These are phyloP conservation scores for Zea luxurians DNA, from an alignment of 176 grass and related monocot species.

Conservation along the genomic window DNA sequence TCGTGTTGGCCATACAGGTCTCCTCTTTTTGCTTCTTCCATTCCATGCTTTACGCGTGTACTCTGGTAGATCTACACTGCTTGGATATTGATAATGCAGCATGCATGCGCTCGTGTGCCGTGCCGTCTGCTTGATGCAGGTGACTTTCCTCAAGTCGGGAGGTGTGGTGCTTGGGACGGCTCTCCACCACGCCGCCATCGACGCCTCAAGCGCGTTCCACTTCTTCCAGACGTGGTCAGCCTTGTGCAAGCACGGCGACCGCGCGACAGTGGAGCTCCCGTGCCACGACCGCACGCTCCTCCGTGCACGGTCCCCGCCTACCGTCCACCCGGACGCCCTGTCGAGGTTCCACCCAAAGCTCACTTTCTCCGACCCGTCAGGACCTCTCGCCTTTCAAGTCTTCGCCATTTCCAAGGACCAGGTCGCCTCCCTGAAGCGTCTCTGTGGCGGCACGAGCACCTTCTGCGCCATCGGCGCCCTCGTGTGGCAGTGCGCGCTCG, in stretches of 20 bases:
- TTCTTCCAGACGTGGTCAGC: conserved; percentile 41
- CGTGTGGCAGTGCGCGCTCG: conserved; percentile 40
- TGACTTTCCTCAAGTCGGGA: conserved; percentile 44
- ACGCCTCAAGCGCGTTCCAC: conserved; percentile 27
- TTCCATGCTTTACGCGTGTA: neutral
- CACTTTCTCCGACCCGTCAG: neutral
- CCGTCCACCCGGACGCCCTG: conserved; percentile 3
- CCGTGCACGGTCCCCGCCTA: neutral
- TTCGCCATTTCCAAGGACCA: conserved; percentile 36
- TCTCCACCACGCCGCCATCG: conserved; percentile 36
- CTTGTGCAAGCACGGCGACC: conserved; percentile 17
- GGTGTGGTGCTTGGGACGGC: conserved; percentile 34
- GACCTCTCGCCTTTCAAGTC: neutral
- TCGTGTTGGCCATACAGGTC: conserved; percentile 32
- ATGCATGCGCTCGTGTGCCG: too few species aligned
- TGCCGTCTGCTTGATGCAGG: conserved; percentile 8
- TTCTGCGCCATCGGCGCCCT: conserved; percentile 38
- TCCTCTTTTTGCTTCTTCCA: neutral
- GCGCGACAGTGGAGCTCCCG: neutral
- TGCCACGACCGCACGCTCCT: neutral
- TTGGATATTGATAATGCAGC: too few species aligned
- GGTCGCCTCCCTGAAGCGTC: conserved; percentile 16
- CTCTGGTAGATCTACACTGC: too few species aligned
- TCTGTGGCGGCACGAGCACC: neutral
- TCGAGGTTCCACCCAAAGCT: neutral